Percentiles rank a stretch among this genome's conserved stretches.
These are phyloP conservation scores for Myxozyma mucilagina DNA, from an alignment of 805 yeast genomes.

Conservation along the genomic window DNA sequence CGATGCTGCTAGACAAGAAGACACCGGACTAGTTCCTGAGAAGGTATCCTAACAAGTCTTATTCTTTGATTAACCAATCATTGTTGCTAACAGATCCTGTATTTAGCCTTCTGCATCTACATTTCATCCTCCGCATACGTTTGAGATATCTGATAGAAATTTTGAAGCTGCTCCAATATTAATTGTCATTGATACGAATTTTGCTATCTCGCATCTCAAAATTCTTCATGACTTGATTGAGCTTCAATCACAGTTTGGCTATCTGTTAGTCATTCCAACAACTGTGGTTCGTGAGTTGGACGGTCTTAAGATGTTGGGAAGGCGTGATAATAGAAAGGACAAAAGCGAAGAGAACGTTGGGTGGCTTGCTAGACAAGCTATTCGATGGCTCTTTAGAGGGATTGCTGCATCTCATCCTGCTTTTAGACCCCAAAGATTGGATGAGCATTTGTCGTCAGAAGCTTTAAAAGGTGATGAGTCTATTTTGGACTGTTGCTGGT, in stretches of 20 bases:
- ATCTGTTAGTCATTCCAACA: slow-evolving; percentile 64
- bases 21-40: not conserved
- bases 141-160: not conserved
- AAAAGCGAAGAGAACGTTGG: slow-evolving; percentile 46
- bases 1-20: not conserved
- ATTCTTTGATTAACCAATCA: no score
- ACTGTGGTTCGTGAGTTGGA: slow-evolving; percentile 79
- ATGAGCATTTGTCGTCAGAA: slow-evolving; percentile 49
- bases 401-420: slow-evolving; percentile 54
- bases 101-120: not conserved
- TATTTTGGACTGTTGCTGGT: slow-evolving; percentile 80
- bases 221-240: slow-evolving; percentile 55
- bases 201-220: slow-evolving; percentile 66
- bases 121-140: not conserved
- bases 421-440: slow-evolving; percentile 63
- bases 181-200: slow-evolving; percentile 76
- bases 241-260: slow-evolving; percentile 46
- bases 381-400: slow-evolving; percentile 68
- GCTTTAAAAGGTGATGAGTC: slow-evolving; percentile 67
- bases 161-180: slow-evolving; percentile 12
- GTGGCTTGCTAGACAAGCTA: slow-evolving; percentile 66
- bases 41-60: not conserved
- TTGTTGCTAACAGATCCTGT: no score
- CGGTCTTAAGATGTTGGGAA: slow-evolving; percentile 60
- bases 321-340: slow-evolving; percentile 15